phyloP scores from a whole-genome alignment of 805 yeast species.

The Kodamaea restingae region DNA sequence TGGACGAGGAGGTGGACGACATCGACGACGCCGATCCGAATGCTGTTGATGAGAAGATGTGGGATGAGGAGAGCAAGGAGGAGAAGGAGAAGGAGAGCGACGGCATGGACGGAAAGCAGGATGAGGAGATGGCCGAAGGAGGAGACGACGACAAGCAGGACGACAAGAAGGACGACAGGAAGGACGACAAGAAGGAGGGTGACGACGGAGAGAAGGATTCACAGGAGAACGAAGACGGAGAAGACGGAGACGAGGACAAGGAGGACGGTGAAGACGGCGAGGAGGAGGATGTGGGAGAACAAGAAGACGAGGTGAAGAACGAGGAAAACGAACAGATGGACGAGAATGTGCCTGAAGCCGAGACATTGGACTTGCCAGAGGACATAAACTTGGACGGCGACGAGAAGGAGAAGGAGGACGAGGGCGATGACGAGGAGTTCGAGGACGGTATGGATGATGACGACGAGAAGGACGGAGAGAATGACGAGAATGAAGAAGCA shows the following conservation, averaged over 20 bases:
- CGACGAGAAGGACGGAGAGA: slow-evolving; percentile 17
- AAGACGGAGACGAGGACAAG: slow-evolving; percentile 55
- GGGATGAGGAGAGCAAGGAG: slow-evolving; percentile 88
- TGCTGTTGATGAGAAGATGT: slow-evolving; percentile 95
- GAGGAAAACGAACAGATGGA: slow-evolving; percentile 70
- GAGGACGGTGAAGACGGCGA: slow-evolving; percentile 54
- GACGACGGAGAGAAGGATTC: slow-evolving; percentile 28
- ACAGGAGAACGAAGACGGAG: slow-evolving; percentile 52
- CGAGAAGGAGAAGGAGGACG: slow-evolving; percentile 32
- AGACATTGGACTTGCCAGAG: slow-evolving; percentile 86
- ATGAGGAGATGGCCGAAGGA: slow-evolving; percentile 15
- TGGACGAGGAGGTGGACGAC: slow-evolving; percentile 88
- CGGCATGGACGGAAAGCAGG: slow-evolving; percentile 48
- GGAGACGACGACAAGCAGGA: slow-evolving; percentile 46
- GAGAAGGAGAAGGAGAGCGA: slow-evolving; percentile 83
- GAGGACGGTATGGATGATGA: slow-evolving; percentile 28
- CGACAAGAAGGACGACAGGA: slow-evolving; percentile 41
- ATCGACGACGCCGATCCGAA: slow-evolving; percentile 88
- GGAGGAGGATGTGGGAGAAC: slow-evolving; percentile 76
- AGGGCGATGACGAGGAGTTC: slow-evolving; percentile 23
- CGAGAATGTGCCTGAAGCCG: slow-evolving; percentile 73
- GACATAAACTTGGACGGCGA: slow-evolving; percentile 87
- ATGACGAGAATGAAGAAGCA: slow-evolving; percentile 18
- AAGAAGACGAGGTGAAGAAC: slow-evolving; percentile 71
- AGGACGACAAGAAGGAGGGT: slow-evolving; percentile 16